These are phyloP conservation scores for Candida dajiaensis DNA, from an alignment of 805 yeast genomes.

Conservation along the genomic window DNA sequence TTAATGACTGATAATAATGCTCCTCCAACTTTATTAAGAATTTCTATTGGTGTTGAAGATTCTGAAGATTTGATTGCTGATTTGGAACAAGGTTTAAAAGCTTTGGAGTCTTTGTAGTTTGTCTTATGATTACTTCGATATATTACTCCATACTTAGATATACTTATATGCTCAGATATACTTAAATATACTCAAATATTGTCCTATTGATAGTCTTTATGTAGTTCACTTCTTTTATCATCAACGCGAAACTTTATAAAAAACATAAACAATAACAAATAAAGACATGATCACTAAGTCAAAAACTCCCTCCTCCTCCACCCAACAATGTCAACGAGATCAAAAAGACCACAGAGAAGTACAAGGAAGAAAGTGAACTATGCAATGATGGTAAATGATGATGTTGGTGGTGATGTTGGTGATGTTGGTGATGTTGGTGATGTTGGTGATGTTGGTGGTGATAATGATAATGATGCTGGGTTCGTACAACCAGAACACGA, in stretches of 20 bases:
- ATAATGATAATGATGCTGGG: neutral
- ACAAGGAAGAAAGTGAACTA: neutral
- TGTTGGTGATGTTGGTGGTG: too few species aligned
- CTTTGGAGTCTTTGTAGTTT: neutral
- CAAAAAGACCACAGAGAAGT: neutral
- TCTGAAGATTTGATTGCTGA: conserved; percentile 73
- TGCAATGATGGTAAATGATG: neutral
- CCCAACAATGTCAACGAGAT: too few species aligned
- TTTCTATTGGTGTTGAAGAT: conserved; percentile 79
- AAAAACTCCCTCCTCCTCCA: too few species aligned
- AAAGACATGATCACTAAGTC: too few species aligned
- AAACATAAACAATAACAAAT: too few species aligned
- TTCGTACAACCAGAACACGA: neutral
- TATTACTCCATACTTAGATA: too few species aligned
- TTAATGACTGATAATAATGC: conserved; percentile 61
- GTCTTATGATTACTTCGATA: too few species aligned
- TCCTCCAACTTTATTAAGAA: conserved; percentile 53
- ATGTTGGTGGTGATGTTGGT: conserved; percentile 6
- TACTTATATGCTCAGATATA: too few species aligned
- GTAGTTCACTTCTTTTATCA: too few species aligned
- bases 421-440: conserved; percentile 10
- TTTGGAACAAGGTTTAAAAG: conserved; percentile 49
- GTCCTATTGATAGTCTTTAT: too few species aligned
- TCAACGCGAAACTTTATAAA: too few species aligned
- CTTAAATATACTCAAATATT: too few species aligned